Evolutionary conservation across 2,329 filamentous ascomycete species (phyloP).

Genomic region (Diaporthe capsici): DNA sequence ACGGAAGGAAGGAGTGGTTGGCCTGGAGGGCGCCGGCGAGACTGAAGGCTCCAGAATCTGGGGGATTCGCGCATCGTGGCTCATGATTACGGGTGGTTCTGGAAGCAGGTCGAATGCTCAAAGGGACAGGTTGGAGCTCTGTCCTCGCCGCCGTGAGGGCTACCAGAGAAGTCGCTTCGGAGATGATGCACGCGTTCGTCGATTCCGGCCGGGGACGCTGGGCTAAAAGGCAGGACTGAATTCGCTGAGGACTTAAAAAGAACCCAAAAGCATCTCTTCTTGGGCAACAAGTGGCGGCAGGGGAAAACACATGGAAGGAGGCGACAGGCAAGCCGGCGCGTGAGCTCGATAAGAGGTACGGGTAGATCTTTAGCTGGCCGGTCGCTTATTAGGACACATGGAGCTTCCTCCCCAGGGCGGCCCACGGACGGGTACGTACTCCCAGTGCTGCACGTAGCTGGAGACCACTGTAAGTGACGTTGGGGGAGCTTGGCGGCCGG

Average conservation of each 20-base stretch:
- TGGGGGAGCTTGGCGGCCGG: constrained; percentile 20
- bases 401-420: constrained; percentile 36
- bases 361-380: constrained; percentile 24
- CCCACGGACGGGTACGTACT: constrained; percentile 17
- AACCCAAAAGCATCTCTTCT: constrained; percentile 14
- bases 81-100: constrained; percentile 42
- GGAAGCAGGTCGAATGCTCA: background rate
- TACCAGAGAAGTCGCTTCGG: constrained; percentile 20
- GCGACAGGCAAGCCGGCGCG: constrained; percentile 14
- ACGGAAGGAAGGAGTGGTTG: constrained; percentile 47
- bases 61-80: constrained; percentile 44
- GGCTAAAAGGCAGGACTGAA: constrained; percentile 6
- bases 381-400: constrained; percentile 38
- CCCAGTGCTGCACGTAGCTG: background rate
- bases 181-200: constrained; percentile 27
- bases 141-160: background rate
- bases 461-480: constrained; percentile 10
- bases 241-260: constrained; percentile 1
- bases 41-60: constrained; percentile 46
- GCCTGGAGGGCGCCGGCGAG: constrained; percentile 45
- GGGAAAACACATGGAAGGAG: constrained; percentile 4
- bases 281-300: constrained; percentile 8
- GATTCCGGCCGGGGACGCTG: constrained; percentile 17
- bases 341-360: constrained; percentile 28
- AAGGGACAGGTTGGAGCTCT: constrained; percentile 18